Base-by-base conservation (phyloP, 2,329 filamentous ascomycete genomes). In the Microdochium nivale region DNA sequence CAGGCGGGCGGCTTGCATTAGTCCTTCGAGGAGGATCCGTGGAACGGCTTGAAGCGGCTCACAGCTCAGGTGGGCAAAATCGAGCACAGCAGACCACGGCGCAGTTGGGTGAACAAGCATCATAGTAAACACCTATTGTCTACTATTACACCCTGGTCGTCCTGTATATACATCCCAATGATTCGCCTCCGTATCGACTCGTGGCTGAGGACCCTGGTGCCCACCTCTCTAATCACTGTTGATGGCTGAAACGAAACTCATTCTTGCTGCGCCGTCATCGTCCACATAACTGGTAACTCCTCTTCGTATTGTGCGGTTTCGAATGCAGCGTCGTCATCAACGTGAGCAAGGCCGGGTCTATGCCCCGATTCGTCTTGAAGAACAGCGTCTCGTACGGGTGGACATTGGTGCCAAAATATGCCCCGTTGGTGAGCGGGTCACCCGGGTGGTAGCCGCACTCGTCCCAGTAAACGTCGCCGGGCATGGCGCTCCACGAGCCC, bases 371-470 rank as follows among this genome's bases (percentile, higher is more conserved):
- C 3, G 65, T 62, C 57, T 69, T 67, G 51, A 63, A 56, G 51
- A 71, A 71, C 19, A 70, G 50, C 1, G 64, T 66, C 61, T 70
- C 68, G 56, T 69, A 70, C 1, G 68, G 67, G 46, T 70, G 67
- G 8, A 68, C 50, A 49, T 60, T 66, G 50, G 57, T 60, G 32
- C 65, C 67, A 51, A 63, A 66, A 55, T 70, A 67, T 32, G 53
- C 56, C 10, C 58, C 53, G 30, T 63, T 51, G 48, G 52, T 62
- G 11, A 65, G 52, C 43, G 63, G 21, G 44, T 66, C 66, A 8
- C 57, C 50, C 27, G 53, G 55, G 51, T 54, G 53, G 10, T 53
- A 48, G 23, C 51, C 53, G 54, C 60, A 65, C 21, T 60, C 55
- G 35, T 58, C 60, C 5, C 56, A 58, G 49, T 58, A 61, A 48